Conservation (phyloP, 2,329 filamentous ascomycete genomes). For the Diplodia seriata region DNA sequence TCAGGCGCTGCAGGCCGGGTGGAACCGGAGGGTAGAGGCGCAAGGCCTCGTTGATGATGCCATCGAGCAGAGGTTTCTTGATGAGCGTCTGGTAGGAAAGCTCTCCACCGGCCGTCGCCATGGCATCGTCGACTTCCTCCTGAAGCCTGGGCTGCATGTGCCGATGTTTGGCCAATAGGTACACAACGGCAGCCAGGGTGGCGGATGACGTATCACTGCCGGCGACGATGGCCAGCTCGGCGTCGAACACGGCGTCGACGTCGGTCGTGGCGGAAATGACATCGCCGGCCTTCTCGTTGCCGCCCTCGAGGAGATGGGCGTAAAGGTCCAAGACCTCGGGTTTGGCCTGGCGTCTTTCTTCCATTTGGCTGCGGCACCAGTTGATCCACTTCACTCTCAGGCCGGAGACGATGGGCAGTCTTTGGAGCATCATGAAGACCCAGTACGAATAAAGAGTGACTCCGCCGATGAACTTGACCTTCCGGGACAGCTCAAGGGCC, state of each 20-base stretch:
- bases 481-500: slow-evolving; percentile 51
- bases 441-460: not conserved
- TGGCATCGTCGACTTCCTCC: slow-evolving; percentile 45
- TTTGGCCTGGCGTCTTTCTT: not conserved
- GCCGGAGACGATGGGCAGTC: slow-evolving; percentile 15
- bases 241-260: slow-evolving; percentile 58
- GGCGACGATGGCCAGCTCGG: slow-evolving; percentile 58
- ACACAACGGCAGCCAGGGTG: slow-evolving; percentile 51
- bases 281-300: slow-evolving; percentile 50
- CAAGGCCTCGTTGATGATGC: slow-evolving; percentile 52
- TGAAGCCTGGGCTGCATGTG: slow-evolving; percentile 43
- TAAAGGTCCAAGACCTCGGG: slow-evolving; percentile 51
- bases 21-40: slow-evolving; percentile 50
- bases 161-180: slow-evolving; percentile 54
- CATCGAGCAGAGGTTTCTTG: slow-evolving; percentile 45
- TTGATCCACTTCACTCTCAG: not conserved
- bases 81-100: slow-evolving; percentile 45
- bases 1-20: slow-evolving; percentile 46
- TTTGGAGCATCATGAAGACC: slow-evolving; percentile 50
- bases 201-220: slow-evolving; percentile 56
- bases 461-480: slow-evolving; percentile 32
- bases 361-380: slow-evolving; percentile 7
- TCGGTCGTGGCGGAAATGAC: slow-evolving; percentile 52
- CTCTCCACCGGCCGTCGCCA: slow-evolving; percentile 49
- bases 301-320: slow-evolving; percentile 55